Percentiles rank a stretch among this genome's conserved stretches.
phyloP scores from a whole-genome alignment of 139 green algal genomes.

The Auxenochlorella pyrenoidosa region DNA sequence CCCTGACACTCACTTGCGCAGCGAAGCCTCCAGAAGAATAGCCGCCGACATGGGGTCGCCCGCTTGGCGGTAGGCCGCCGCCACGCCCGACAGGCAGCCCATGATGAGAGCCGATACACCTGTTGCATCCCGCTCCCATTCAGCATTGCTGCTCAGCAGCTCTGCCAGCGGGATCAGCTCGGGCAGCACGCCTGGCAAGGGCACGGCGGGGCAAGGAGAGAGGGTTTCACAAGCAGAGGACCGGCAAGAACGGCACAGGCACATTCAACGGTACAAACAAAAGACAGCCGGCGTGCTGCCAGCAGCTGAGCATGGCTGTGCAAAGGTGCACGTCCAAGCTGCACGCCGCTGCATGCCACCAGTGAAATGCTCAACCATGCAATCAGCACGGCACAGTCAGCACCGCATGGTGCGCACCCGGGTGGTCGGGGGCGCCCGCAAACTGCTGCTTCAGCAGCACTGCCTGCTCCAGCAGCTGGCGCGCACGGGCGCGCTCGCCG shows the following conservation, averaged over 20 bases:
- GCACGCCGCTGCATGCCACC: no score
- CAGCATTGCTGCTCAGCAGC: conserved; percentile 29
- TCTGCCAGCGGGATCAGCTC: conserved; percentile 52
- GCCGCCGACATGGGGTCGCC: conserved; percentile 45
- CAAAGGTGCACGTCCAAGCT: no score
- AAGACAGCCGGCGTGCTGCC: not conserved
- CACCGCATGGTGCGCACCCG: conserved; percentile 11
- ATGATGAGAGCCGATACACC: conserved; percentile 43
- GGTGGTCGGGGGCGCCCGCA: conserved; percentile 45
- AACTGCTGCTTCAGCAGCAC: conserved; percentile 62
- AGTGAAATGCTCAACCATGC: no score
- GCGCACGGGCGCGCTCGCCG: conserved; percentile 42
- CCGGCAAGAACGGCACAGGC: not conserved
- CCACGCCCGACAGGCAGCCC: conserved; percentile 34
- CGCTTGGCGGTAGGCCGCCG: conserved; percentile 29
- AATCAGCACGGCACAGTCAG: not conserved
- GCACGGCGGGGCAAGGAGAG: not conserved
- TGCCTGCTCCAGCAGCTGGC: conserved; percentile 57
- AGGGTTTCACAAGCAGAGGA: no score
- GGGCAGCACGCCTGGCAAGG: conserved; percentile 45
- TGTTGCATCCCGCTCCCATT: conserved; percentile 53
- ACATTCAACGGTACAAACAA: not conserved
- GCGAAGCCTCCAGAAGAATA: conserved; percentile 49
- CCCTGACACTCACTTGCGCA: conserved; percentile 36
- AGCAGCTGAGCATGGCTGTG: no score